Evolutionary conservation across 1,284 basidiomycete genomes (phyloP), one percentile per base, ranked within the genome.

Genomic region (Pseudozyma tsukubaensis): DNA sequence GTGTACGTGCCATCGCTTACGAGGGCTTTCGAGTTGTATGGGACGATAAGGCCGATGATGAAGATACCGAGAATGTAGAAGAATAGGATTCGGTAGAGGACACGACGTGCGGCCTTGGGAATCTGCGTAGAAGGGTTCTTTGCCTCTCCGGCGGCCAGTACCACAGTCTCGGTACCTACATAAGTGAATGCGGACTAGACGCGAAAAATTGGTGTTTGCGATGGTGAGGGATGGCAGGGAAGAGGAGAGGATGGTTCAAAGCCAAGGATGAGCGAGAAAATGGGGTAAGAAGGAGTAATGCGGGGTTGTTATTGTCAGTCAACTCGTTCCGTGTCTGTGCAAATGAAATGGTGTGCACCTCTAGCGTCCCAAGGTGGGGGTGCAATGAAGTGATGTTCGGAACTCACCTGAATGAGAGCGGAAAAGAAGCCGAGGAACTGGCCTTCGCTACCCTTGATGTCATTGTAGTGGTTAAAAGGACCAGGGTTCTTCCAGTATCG

Each of bases 111-210:
- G 6, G 78, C 81, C 39, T 71, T 72, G 19, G 80, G 78, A 18
- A 83, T 75, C 43, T 83, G 81, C 45, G 72, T 74, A 9, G 84
- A 76, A 7, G 87, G 87, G 75, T 85, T 85, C 47, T 77, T 78
- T 2, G 85, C 84, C 77, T 93, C 92, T 29, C 89, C 86, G 32
- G 92, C 93, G 59, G 92, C 88, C 83, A 94, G 90, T 39, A 92
- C 93, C 36, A 94, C 92, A 65, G 94, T 91, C 83, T 95, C 94
- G 11, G 92, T 94, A 43, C 50, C 90, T 89, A 50, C 91, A 86
- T 90, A 94, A 10, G 91, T 92, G 87, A 94, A 95, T 3, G 92
- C 92, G 5, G 92, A 92, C 14, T 85, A 77, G n/a, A n/a, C n/a
- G n/a, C n/a, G n/a, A n/a, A 16, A 85, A 77, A 35, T 4, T 24